These are phyloP conservation scores for Volvariella surrecta DNA, from an alignment of 1,284 basidiomycete genomes.

Conservation along the genomic window DNA sequence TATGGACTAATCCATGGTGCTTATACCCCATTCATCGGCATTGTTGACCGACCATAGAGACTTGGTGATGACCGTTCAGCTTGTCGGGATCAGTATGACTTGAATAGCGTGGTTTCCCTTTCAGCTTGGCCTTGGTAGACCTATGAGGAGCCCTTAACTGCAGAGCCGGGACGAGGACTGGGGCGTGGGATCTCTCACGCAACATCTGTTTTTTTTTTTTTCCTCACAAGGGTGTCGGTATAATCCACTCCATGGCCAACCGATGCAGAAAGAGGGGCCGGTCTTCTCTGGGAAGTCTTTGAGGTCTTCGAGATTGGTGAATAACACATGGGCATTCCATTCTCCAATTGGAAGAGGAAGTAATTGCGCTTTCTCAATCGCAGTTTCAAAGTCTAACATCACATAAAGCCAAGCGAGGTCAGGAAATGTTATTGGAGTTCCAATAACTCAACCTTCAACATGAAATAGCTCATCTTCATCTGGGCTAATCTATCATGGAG, in stretches of 20 bases:
- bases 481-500: slow-evolving; percentile 34
- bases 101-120: no score
- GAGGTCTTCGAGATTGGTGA: slow-evolving; percentile 52
- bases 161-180: no score
- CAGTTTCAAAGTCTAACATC: slow-evolving; percentile 52
- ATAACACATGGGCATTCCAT: slow-evolving; percentile 54
- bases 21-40: no score
- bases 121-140: no score
- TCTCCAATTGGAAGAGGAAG: slow-evolving; percentile 36
- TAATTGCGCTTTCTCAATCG: slow-evolving; percentile 40
- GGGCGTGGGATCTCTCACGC: no score
- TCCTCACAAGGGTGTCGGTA: no score
- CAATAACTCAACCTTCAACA: slow-evolving; percentile 31
- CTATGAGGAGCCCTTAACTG: no score
- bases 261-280: slow-evolving; percentile 24
- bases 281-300: slow-evolving; percentile 41
- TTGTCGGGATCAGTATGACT: no score
- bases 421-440: slow-evolving; percentile 36
- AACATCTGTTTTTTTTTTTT: slow-evolving; percentile 18
- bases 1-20: no score
- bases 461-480: slow-evolving; percentile 27
- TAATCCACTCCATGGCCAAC: no score
- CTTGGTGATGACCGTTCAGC: no score
- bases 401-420: slow-evolving; percentile 52
- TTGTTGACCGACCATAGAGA: no score